phyloP scores from a whole-genome alignment of 306 rosid species.

The Abrus precatorius region DNA sequence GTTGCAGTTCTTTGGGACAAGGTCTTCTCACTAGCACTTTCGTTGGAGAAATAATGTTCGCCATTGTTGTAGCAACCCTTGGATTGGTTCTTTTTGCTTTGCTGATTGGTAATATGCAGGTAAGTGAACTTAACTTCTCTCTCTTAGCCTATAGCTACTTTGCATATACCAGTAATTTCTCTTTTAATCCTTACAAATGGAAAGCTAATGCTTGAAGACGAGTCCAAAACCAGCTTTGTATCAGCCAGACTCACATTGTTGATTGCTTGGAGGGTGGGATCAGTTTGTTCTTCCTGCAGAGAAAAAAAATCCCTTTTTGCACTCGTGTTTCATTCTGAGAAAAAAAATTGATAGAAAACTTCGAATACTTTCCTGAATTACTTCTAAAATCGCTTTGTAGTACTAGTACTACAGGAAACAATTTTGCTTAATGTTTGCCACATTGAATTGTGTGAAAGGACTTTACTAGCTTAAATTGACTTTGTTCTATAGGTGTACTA shows the following conservation, averaged over 20 bases:
- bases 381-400: background rate
- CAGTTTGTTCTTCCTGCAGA: background rate
- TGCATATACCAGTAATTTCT: background rate
- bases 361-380: background rate
- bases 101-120: slow-evolving; percentile 94
- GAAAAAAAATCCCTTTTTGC: background rate
- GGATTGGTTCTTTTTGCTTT: slow-evolving; percentile 85
- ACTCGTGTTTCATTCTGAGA: background rate
- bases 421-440: background rate
- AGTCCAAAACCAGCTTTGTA: background rate
- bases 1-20: slow-evolving; percentile 86
- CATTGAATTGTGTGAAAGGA: no score
- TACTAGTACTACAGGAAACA: slow-evolving; percentile 10
- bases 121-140: slow-evolving; percentile 48
- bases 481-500: background rate
- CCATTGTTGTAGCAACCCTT: slow-evolving; percentile 73
- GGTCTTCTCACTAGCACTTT: slow-evolving; percentile 80
- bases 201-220: background rate
- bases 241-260: background rate
- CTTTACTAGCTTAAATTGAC: background rate
- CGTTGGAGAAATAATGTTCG: slow-evolving; percentile 79
- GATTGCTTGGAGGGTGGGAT: background rate
- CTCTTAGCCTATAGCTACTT: background rate
- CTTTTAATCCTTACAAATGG: background rate
- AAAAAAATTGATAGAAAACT: no score